Base-by-base conservation (phyloP, 305 asterid species). In the Rubia peregrina region DNA sequence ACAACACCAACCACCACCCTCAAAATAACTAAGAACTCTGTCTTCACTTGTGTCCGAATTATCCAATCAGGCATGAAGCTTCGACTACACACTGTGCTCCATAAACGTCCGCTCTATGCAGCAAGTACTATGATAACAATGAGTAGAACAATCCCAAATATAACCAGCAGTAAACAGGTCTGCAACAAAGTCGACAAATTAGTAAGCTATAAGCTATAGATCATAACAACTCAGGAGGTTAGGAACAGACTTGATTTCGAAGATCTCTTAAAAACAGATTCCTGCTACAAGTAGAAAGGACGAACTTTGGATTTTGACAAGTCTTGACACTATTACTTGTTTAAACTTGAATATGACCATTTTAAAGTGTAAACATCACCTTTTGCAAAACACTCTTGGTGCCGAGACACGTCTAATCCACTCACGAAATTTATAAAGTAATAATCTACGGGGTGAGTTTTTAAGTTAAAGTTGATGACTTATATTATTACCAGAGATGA, bases 121-220 rank as follows among this genome's bases (percentile, higher is more conserved):
- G 82, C 92, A 60, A 90, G 90, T 64, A 92, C 83, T 70, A 92
- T 82, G 71, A 90, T 78, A 83, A 92, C 83, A 60, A 92, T 92
- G 73, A 88, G 87, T 70, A 92, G 86, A 76, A 86, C 84, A n/a
- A 92, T 86, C 61, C 92, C 96, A 22, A 92, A 87, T 42, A 92
- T 90, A 76, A 92, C 98, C 59, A 92, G 84, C 61, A 92, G 85
- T 65, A 92, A 84, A 83, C 98, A 92, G 56, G 91, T 74, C 98
- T 92, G 94, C 85, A 80, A 55, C 62, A 42, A 40, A 55, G 17
- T 22, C 40, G 7, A 59, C 12, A 59, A 57, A 59, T 11, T 24
- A 24, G 13, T 21, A 59, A 59, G 64, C 64, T 59, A 24, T 21
- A 59, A 59, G 64, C 64, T 59, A 24, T 24, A 59, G 36, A 59